phyloP scores from a whole-genome alignment of 345 rosid genomes.

The Gossypium bickii region DNA sequence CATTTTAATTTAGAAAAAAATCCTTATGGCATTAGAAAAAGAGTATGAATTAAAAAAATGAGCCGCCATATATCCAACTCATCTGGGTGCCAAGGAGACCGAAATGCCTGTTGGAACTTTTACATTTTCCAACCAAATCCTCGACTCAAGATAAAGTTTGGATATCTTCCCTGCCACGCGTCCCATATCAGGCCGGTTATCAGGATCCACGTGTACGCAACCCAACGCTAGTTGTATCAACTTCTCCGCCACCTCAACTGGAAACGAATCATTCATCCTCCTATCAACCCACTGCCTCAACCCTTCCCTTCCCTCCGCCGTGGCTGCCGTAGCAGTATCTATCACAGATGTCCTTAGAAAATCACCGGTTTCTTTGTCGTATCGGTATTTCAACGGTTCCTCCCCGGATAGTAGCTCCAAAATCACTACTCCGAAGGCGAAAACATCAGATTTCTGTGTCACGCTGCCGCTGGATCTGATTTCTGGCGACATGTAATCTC shows the following conservation, averaged over 20 bases:
- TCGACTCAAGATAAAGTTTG: constrained; percentile 53
- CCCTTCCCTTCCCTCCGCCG: constrained; percentile 30
- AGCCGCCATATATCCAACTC: constrained; percentile 16
- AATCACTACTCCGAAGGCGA: constrained; percentile 73
- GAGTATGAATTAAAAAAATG: not conserved
- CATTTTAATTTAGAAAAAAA: no score
- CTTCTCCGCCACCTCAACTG: constrained; percentile 58
- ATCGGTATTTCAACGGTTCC: constrained; percentile 62
- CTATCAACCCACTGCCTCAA: constrained; percentile 71
- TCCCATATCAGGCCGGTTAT: constrained; percentile 73
- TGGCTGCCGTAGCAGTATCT: constrained; percentile 50
- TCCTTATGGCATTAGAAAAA: no score
- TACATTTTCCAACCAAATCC: constrained; percentile 49
- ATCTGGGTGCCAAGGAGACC: constrained; percentile 59
- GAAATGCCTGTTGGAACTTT: constrained; percentile 51
- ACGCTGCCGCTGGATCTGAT: constrained; percentile 47
- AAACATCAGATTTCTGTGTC: constrained; percentile 73
- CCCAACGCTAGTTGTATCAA: constrained; percentile 56
- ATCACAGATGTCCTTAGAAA: constrained; percentile 51
- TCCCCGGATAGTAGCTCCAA: constrained; percentile 75
- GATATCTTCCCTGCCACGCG: constrained; percentile 84
- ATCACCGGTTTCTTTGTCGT: constrained; percentile 39
- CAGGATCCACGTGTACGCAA: constrained; percentile 60
- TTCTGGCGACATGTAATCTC: constrained; percentile 91
- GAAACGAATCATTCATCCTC: constrained; percentile 75